phyloP scores from a whole-genome alignment of 257 asterid genomes.

The Forsythia suspensa region DNA sequence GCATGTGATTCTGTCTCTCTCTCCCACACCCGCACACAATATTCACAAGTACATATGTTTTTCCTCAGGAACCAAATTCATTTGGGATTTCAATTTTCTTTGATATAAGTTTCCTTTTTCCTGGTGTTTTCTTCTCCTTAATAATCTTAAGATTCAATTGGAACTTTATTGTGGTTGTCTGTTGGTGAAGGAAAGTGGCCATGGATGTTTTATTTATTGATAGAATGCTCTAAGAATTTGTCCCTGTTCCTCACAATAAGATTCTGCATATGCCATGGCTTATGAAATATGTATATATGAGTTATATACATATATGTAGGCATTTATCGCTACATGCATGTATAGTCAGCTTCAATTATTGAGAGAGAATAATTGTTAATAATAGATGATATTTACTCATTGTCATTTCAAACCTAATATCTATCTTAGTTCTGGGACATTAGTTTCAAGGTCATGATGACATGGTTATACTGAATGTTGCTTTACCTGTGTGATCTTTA shows the following conservation, averaged over 20 bases:
- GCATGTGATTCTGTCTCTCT: neutral
- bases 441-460: no score
- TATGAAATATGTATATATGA: neutral
- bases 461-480: no score
- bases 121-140: neutral
- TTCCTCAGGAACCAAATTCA: neutral
- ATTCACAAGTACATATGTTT: neutral
- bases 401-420: neutral
- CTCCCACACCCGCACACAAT: neutral
- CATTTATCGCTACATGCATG: no score
- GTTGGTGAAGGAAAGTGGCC: neutral
- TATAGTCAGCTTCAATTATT: neutral
- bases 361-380: neutral
- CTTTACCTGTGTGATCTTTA: neutral
- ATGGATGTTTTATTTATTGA: neutral
- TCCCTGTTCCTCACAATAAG: neutral
- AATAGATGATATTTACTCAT: neutral
- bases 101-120: neutral
- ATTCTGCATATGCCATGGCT: neutral
- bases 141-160: neutral
- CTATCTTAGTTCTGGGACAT: no score
- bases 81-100: no score
- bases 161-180: neutral
- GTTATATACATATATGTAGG: neutral
- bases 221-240: neutral